Base-by-base conservation (phyloP, 805 yeast genomes). In the Pichia heedii region DNA sequence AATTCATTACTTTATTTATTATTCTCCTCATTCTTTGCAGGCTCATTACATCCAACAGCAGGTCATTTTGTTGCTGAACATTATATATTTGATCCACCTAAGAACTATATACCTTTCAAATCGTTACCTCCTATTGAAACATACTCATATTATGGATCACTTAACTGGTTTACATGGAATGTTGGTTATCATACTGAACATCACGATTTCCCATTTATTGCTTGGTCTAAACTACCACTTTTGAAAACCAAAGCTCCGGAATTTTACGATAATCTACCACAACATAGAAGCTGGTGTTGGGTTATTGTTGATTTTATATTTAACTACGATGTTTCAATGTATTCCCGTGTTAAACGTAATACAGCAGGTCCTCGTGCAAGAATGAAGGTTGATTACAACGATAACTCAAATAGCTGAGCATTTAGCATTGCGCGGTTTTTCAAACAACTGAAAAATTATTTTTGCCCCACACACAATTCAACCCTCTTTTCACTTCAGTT, bases 21-120 rank as follows among this genome's bases (percentile, higher is more conserved):
- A 22, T 66, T 82, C 60, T 79, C 89, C 33, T 81, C 94, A 0
- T 85, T 88, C 58, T 66, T 88, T 41, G 95, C 96, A 0, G 97
- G 97, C 2, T 84, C 95, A 0, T 69, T 85, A 57, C 97, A 88
- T 57, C 97, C 97, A 22, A 80, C 87, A 47, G 95, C 96, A 1
- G 97, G 96, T 19, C 97, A 88, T 65, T 88, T 88, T 63, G 85
- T 88, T 50, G 90, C 95, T n/a, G 97, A 88, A 59, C 97, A 88
- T 60, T 86, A 85, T 57, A 77, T 86, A 13, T 69, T 86, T 60
- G 68, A 78, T 50, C 81, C 85, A 33, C 71, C 73, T 15, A 50
- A 62, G 36, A 44, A 49, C 30, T 65, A 59, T 40, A 45, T 46
- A 18, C 47, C 52, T 24, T 55, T 50, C 39, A 54, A 51, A 13